Conservation (phyloP, 177 flowering plant genomes). For the Vitis hybrid region DNA sequence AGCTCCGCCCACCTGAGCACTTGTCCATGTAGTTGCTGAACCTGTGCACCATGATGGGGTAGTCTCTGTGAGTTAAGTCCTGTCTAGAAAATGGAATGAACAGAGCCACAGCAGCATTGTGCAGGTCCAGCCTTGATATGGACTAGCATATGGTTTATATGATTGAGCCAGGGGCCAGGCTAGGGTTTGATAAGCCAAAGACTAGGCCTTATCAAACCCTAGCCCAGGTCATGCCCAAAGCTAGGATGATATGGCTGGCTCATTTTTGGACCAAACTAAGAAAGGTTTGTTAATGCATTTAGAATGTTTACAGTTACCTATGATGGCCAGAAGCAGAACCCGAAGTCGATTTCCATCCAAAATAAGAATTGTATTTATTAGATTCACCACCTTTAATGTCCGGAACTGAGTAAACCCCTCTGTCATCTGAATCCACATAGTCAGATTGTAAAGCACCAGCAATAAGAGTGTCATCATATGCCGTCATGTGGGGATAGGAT, state of each 20-base stretch:
- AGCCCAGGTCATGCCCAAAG: no score
- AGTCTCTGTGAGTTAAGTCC: background rate
- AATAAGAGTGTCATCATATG: conserved; percentile 50
- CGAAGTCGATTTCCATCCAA: conserved; percentile 64
- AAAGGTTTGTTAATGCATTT: no score
- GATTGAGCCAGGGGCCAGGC: no score
- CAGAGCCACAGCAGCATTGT: background rate
- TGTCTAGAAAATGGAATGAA: no score
- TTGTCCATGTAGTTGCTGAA: conserved; percentile 74
- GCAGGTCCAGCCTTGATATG: background rate
- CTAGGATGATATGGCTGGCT: no score
- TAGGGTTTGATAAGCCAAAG: no score
- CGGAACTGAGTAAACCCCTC: conserved; percentile 65
- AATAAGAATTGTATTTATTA: conserved; percentile 35
- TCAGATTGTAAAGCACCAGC: conserved; percentile 64
- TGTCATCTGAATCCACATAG: conserved; percentile 37
- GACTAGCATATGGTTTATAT: background rate
- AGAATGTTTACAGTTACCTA: conserved; percentile 27
- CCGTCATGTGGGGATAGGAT: conserved; percentile 64
- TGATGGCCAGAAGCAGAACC: conserved; percentile 68
- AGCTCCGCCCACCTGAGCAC: conserved; percentile 48
- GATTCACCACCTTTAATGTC: conserved; percentile 44
- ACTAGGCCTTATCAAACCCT: no score
- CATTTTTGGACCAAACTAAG: no score
- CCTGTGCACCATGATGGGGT: conserved; percentile 21